Conservation (phyloP, 2,329 filamentous ascomycete species). For the Drechslera avenae region DNA sequence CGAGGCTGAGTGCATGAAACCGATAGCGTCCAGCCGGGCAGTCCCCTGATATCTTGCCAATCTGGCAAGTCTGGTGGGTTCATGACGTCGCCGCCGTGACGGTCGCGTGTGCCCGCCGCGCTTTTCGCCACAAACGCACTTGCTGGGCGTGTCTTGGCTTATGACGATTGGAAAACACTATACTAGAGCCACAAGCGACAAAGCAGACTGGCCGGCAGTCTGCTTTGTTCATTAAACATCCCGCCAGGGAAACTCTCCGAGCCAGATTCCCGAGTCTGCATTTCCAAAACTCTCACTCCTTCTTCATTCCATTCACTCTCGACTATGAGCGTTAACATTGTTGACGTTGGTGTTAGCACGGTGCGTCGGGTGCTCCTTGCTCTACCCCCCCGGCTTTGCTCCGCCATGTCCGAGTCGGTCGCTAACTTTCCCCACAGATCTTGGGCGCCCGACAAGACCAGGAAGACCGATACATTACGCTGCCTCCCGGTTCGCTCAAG, state of each 20-base stretch:
- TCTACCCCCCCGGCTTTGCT: neutral
- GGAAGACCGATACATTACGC: conserved; percentile 29
- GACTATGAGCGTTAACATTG: conserved; percentile 20
- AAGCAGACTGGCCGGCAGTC: neutral
- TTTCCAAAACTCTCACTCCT: neutral
- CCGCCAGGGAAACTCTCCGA: conserved; percentile 2
- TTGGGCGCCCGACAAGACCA: conserved; percentile 28
- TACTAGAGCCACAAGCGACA: conserved; percentile 7
- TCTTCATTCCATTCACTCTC: neutral
- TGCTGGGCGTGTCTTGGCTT: conserved; percentile 19
- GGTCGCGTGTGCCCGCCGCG: conserved; percentile 14
- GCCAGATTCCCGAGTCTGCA: too few relatives aligned
- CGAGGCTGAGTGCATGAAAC: conserved; percentile 16
- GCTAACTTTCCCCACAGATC: conserved; percentile 29
- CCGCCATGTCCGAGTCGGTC: conserved; percentile 9
- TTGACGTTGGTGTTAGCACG: conserved; percentile 24
- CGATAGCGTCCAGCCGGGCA: conserved; percentile 4
- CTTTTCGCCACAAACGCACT: conserved; percentile 8
- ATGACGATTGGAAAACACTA: conserved; percentile 9
- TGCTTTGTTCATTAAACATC: neutral
- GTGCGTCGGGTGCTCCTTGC: conserved; percentile 14
- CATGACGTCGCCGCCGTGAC: conserved; percentile 28
- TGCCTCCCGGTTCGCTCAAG: conserved; percentile 23
- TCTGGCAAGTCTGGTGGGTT: neutral
- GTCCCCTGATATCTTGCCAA: conserved; percentile 3